These are phyloP conservation scores for Schizochytrium sp. DNA, from an alignment of 108 stramenopile species.

Conservation along the genomic window DNA sequence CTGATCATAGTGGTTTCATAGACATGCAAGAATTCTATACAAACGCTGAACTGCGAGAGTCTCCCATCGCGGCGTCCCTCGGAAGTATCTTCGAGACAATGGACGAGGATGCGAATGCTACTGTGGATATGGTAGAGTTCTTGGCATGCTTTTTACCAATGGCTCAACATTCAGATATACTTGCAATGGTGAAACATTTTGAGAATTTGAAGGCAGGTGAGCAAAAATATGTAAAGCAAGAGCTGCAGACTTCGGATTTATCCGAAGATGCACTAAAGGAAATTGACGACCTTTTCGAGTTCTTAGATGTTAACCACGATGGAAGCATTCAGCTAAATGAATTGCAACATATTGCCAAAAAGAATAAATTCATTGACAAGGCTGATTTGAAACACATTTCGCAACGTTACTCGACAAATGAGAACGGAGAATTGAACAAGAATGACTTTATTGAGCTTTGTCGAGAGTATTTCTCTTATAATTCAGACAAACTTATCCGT, in stretches of 20 bases:
- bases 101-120: conserved; percentile 28
- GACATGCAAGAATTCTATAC: conserved; percentile 60
- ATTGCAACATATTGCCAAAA: neutral
- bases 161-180: neutral
- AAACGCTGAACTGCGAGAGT: neutral
- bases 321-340: neutral
- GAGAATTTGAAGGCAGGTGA: neutral
- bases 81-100: conserved; percentile 45
- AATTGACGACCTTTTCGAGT: conserved; percentile 42
- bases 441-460: conserved; percentile 55
- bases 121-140: conserved; percentile 28
- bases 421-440: neutral
- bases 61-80: conserved; percentile 9
- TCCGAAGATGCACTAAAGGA: conserved; percentile 17
- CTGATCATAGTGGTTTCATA: conserved; percentile 16
- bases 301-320: neutral
- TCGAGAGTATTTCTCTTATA: conserved; percentile 52
- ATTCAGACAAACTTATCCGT: conserved; percentile 19
- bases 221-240: neutral
- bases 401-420: neutral
- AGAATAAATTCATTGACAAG: conserved; percentile 1
- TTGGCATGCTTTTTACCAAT: neutral
- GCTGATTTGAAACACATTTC: neutral
- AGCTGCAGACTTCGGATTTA: neutral
- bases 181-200: conserved; percentile 17